phyloP scores from a whole-genome alignment of 2,329 filamentous ascomycete species.

The Raffaelea ambrosiae region DNA sequence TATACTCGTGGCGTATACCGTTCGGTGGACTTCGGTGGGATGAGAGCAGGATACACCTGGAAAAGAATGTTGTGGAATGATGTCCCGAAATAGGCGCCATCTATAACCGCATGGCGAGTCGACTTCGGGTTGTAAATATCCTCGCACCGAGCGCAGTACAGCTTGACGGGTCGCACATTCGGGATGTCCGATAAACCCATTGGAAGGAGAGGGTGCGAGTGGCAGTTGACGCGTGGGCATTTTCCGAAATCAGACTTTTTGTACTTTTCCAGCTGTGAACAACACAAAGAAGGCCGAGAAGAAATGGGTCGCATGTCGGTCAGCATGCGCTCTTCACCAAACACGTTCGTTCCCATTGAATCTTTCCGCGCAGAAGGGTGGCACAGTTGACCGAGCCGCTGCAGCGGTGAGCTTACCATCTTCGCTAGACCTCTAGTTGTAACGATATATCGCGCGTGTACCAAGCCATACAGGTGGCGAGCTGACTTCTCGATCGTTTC shows the following conservation, averaged over 20 bases:
- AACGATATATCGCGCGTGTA: slow-evolving; percentile 94
- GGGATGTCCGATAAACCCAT: slow-evolving; percentile 90
- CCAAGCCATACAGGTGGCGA: slow-evolving; percentile 87
- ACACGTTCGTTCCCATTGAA: no score
- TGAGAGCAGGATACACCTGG: slow-evolving; percentile 88
- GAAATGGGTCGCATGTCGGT: not conserved
- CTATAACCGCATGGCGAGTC: slow-evolving; percentile 86
- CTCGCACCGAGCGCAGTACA: slow-evolving; percentile 95
- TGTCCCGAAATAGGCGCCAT: slow-evolving; percentile 96
- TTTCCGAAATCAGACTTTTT: slow-evolving; percentile 98
- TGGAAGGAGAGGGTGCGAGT: slow-evolving; percentile 84
- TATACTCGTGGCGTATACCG: slow-evolving; percentile 85
- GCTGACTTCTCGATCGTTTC: slow-evolving; percentile 98
- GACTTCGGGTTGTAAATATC: slow-evolving; percentile 99
- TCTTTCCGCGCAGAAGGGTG: no score
- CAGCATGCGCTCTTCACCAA: no score
- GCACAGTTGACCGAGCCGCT: not conserved
- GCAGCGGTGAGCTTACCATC: slow-evolving; percentile 58
- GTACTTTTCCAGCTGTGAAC: slow-evolving; percentile 86
- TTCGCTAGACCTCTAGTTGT: slow-evolving; percentile 89
- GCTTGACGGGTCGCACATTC: slow-evolving; percentile 83
- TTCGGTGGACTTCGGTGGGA: slow-evolving; percentile 75
- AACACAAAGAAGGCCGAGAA: not conserved
- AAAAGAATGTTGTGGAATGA: slow-evolving; percentile 99
- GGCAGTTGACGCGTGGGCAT: slow-evolving; percentile 92